Evolutionary conservation across 2,329 filamentous ascomycete species (phyloP), one percentile per base, ranked within the genome.

Genomic region (Colletotrichum sp.): DNA sequence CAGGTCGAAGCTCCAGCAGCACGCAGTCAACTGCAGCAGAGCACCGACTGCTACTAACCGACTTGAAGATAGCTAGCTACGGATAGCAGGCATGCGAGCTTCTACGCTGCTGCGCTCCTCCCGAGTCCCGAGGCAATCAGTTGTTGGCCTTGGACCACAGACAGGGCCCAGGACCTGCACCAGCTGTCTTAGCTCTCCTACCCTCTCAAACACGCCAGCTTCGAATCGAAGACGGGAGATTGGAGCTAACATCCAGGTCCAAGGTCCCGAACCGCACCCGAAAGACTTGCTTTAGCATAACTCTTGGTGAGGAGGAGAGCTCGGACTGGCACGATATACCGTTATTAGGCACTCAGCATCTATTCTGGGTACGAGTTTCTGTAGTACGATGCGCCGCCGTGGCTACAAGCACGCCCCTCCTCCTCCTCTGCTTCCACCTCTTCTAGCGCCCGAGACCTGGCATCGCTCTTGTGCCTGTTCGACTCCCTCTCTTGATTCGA

Each of bases 61-160:
- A 65, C 24, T 59, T 68, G 21, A n/a, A 57, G 15, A 16, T 44
- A 15, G 21, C 39, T 34, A 65, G 63, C 34, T 57, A 13, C 32
- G 12, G 16, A 32, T 55, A 60, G 63, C 49, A 24, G n/a, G 28
- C 49, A 39, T 21, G 60, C 60, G 30, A 30, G 26, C 30, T 60
- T 34, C 52, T 59, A 30, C 62, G 32, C 32, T 57, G 24, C 24
- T 60, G 72, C 39, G 57, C 12, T 63, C 63, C 36, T 68, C 69
- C 69, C 64, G 64, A 74, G 34, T 68, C 69, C 69, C 64, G 64
- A 74, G 34, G 69, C 63, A 73, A 64, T 76, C 73, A 72, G 63
- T 73, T 63, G 16, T 32, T 34, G 59, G 59, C 18, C 59, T 34
- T n/a, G 73, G 28, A 68, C 73, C 70, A 73, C 70, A 73, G 73